Conservation (phyloP, 805 yeast species). For the Debaryomyces hansenii region DNA sequence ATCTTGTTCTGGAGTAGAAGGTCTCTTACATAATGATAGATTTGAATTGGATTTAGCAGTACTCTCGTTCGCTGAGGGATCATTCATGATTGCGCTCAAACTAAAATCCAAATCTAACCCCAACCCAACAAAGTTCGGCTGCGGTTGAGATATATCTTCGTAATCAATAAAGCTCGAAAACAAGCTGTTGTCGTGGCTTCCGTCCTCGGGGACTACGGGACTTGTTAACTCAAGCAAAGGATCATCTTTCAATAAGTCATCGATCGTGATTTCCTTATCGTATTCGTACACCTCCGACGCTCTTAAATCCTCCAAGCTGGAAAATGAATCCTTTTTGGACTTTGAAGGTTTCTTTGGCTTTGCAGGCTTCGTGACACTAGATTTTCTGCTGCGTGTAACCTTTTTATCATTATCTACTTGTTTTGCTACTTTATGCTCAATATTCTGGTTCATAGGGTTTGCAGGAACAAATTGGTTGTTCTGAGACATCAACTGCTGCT, state of each 20-base stretch:
- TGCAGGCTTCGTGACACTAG: background rate
- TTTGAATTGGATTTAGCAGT: background rate
- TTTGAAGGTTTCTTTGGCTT: background rate
- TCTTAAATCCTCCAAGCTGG: background rate
- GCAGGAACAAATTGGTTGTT: background rate
- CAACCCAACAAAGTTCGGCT: background rate
- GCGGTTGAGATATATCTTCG: background rate
- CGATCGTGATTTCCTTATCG: slow-evolving; percentile 10
- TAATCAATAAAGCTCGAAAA: background rate
- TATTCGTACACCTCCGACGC: background rate
- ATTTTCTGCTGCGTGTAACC: background rate
- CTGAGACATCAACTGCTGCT: background rate
- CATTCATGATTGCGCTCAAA: background rate
- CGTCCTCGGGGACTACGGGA: background rate
- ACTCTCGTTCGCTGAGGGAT: background rate
- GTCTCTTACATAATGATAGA: background rate
- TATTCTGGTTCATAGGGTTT: background rate
- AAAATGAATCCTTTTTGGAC: background rate
- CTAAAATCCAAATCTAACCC: slow-evolving; percentile 1
- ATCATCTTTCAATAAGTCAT: slow-evolving; percentile 15
- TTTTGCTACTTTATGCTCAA: background rate
- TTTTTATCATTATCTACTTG: background rate
- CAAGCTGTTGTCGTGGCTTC: slow-evolving; percentile 1
- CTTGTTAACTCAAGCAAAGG: slow-evolving; percentile 11
- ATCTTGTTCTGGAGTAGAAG: background rate